Evolutionary conservation across 2,329 filamentous ascomycete genomes (phyloP).

Genomic region (Scolecobasidium constrictum): DNA sequence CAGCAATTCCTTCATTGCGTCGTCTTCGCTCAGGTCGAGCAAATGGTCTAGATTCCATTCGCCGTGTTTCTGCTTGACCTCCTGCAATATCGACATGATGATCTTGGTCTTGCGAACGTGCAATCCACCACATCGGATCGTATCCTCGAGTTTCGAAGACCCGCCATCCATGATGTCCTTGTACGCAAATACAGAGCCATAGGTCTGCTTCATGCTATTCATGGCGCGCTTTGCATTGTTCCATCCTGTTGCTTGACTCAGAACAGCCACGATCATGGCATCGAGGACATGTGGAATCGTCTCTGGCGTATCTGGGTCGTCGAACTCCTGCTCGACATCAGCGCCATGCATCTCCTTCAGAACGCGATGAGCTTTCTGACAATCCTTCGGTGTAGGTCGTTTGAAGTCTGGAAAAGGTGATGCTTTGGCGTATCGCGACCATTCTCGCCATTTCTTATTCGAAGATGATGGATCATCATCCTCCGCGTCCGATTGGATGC

Average conservation of each 20-base stretch:
- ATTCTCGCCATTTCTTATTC: no score
- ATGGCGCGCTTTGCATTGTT: slow-evolving; percentile 56
- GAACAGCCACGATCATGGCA: slow-evolving; percentile 49
- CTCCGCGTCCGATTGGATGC: no score
- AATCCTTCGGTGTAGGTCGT: slow-evolving; percentile 5
- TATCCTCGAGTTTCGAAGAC: slow-evolving; percentile 49
- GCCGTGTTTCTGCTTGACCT: slow-evolving; percentile 38
- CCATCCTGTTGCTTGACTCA: slow-evolving; percentile 53
- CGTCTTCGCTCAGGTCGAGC: slow-evolving; percentile 42
- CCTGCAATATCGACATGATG: slow-evolving; percentile 57
- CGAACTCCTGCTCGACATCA: no score
- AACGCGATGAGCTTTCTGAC: slow-evolving; percentile 1
- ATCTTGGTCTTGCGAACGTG: slow-evolving; percentile 60
- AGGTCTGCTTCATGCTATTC: slow-evolving; percentile 43
- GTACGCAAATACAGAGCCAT: slow-evolving; percentile 59
- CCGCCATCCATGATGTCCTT: slow-evolving; percentile 53
- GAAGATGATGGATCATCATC: no score
- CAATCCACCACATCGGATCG: slow-evolving; percentile 61
- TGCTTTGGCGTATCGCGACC: slow-evolving; percentile 3
- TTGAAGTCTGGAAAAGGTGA: slow-evolving; percentile 7
- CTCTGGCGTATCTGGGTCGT: no score
- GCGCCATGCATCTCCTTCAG: slow-evolving; percentile 5
- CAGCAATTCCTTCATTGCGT: slow-evolving; percentile 46
- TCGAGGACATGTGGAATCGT: slow-evolving; percentile 47
- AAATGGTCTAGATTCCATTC: slow-evolving; percentile 52